Percentiles rank a stretch among this genome's conserved stretches.
phyloP scores from a whole-genome alignment of 2,329 filamentous ascomycete species.

The Curvularia sp. region DNA sequence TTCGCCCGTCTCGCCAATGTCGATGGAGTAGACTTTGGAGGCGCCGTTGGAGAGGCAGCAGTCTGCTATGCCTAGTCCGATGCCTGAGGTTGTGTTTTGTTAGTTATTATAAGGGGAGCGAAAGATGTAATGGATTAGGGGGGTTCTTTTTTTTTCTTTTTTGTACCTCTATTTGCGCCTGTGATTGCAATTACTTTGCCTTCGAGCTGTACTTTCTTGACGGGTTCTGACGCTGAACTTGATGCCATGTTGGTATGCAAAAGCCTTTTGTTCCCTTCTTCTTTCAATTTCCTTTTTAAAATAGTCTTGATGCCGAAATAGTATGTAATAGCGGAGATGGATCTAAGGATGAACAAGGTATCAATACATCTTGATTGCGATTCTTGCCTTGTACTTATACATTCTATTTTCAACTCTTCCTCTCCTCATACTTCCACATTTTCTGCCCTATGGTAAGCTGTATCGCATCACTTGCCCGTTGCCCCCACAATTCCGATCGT shows the following conservation, averaged over 20 bases:
- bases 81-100: constrained; percentile 34
- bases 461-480: neutral
- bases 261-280: neutral
- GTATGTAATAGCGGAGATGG: neutral
- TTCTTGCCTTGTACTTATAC: neutral
- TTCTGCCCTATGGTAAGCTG: constrained; percentile 5
- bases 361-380: neutral
- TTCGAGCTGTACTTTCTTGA: constrained; percentile 37
- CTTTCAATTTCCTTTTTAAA: neutral
- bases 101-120: neutral
- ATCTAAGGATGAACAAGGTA: neutral
- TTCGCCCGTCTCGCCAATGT: constrained; percentile 54
- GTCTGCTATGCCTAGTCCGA: constrained; percentile 58
- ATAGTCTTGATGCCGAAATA: neutral
- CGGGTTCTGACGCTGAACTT: constrained; percentile 22
- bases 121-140: neutral
- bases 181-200: constrained; percentile 43
- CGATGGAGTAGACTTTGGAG: constrained; percentile 56
- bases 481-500: constrained; percentile 20
- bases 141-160: too few species aligned
- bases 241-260: constrained; percentile 23
- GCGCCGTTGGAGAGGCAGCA: constrained; percentile 58
- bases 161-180: constrained; percentile 39
- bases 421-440: neutral
- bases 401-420: neutral